Evolutionary conservation across 306 rosid genomes (phyloP).

Genomic region (Cucumis hystrix): DNA sequence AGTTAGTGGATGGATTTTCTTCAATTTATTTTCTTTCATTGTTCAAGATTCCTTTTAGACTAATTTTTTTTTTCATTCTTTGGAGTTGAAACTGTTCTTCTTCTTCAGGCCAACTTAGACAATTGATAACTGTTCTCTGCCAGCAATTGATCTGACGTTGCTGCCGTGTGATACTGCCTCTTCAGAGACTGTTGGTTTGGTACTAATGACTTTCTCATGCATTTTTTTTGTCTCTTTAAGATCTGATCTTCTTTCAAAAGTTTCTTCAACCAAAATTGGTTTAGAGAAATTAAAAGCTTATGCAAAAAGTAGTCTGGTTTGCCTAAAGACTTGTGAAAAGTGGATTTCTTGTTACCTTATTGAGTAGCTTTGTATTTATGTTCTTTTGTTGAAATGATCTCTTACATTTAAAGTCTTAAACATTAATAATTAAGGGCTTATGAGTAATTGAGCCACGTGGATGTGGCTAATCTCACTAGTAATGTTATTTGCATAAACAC

Average conservation of each 20-base stretch:
- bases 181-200: not conserved
- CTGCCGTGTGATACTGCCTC: not conserved
- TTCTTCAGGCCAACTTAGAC: not conserved
- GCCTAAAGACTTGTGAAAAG: not conserved
- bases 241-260: not conserved
- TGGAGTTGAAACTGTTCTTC: not conserved
- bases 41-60: not conserved
- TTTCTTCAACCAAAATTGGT: not conserved
- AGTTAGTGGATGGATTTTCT: not conserved
- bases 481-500: not conserved
- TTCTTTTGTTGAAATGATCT: no score
- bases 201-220: not conserved
- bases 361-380: not conserved
- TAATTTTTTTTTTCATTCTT: not conserved
- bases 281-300: no score
- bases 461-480: not conserved
- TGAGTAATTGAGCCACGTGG: not conserved
- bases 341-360: not conserved
- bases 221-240: not conserved
- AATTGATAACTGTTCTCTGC: not conserved
- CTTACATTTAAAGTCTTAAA: not conserved
- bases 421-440: not conserved
- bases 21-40: not conserved
- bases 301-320: not conserved
- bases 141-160: not conserved